Base-by-base conservation (phyloP, 768 basidiomycete genomes). In the Tricholoma furcatifolium region DNA sequence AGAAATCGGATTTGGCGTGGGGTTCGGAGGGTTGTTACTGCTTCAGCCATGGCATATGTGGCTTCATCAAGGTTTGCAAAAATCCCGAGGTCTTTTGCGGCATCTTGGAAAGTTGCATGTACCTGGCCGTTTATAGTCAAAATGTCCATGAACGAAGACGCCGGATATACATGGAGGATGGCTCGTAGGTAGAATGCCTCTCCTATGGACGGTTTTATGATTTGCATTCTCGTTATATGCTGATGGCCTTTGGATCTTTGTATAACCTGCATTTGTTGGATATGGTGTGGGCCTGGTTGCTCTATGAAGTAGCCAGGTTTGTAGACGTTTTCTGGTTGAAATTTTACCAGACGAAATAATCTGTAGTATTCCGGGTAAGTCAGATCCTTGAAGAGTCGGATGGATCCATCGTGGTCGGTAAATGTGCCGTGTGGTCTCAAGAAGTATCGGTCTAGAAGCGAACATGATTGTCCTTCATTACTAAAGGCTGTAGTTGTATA, bases 1-100 rank as follows among this genome's bases (percentile, higher is more conserved):
- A 77, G 67, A 27, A 67, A 45, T 1, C 71, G 69, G 0, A 78
- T 61, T 54, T 77, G 73, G 2, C 51, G 45, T 0, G 74, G 76
- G 0, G 74, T 71, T 4, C 58, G 48, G 2, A 70, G 58, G 2
- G 53, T 53, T 8, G 60, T 43, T 0, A 76, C 53, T 1, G 70
- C 74, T 44, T 78, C 75, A 2, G 51, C 27, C n/a, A 78, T 58
- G 0, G 75, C 68, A 50, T 59, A 58, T 2, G 38, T 51, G 6
- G 60, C 60, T 24, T 66, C 62, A 31, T 55, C 45, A 2, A 34
- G 10, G 18, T 61, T 54, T 1, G 20, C 18, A 40, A 65, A 64
- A 0, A 67, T 51, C 0, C 64, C 61, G 9, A 50, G n/a, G 12
- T 41, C 27, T 2, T 35, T 58, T 6, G 61, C 58, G 1, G 61